These are phyloP conservation scores for Neonectria neomacrospora DNA, from an alignment of 2,329 filamentous ascomycete genomes.

Conservation along the genomic window DNA sequence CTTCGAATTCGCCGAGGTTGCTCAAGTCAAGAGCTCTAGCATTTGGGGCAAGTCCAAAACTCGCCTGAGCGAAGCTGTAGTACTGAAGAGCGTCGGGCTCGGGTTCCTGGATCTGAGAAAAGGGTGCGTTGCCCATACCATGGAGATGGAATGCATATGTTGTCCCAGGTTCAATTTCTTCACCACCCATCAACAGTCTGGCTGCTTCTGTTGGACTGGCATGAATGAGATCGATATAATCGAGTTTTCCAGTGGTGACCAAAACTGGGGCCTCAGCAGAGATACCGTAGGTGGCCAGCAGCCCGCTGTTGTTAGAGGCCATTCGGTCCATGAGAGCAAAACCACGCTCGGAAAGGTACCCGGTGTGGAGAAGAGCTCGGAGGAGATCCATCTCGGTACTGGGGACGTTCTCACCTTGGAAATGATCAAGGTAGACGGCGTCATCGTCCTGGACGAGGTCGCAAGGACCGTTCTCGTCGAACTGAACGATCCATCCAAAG, in stretches of 20 bases:
- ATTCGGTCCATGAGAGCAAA: slow-evolving; percentile 38
- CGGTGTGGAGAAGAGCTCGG: slow-evolving; percentile 35
- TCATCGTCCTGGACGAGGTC: slow-evolving; percentile 28
- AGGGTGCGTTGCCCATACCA: neutral
- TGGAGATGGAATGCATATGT: too few relatives aligned
- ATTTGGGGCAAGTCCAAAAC: neutral
- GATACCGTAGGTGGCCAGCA: slow-evolving; percentile 40
- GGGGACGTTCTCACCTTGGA: slow-evolving; percentile 30
- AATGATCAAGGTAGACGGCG: too few relatives aligned
- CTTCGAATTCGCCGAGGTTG: neutral
- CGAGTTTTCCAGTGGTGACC: slow-evolving; percentile 33
- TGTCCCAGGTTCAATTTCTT: too few relatives aligned
- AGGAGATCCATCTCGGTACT: slow-evolving; percentile 47
- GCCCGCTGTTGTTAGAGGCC: slow-evolving; percentile 36
- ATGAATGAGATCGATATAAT: slow-evolving; percentile 35
- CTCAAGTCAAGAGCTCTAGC: neutral
- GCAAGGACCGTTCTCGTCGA: slow-evolving; percentile 42
- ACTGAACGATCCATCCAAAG: slow-evolving; percentile 57
- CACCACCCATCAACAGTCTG: slow-evolving; percentile 35
- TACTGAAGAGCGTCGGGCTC: slow-evolving; percentile 1
- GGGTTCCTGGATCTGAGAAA: neutral
- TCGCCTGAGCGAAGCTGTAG: slow-evolving; percentile 6
- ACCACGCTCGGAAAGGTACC: slow-evolving; percentile 43
- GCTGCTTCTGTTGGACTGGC: slow-evolving; percentile 34
- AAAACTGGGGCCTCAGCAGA: slow-evolving; percentile 14